These are phyloP conservation scores for Saprolegnia diclina DNA, from an alignment of 352 stramenopile genomes.

Conservation along the genomic window DNA sequence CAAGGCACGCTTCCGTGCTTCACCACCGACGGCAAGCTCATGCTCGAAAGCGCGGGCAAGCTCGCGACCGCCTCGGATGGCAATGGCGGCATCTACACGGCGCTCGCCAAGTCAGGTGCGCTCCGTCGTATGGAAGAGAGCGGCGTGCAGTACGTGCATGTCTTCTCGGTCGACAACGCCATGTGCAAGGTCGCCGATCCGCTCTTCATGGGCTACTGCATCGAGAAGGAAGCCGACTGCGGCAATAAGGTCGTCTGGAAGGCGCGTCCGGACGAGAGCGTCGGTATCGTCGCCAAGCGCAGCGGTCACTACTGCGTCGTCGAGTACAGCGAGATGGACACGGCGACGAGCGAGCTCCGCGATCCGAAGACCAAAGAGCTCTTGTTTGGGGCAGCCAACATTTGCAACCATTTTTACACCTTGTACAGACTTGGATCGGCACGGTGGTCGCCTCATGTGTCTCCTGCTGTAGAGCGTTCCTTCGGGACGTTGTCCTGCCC, in stretches of 20 bases:
- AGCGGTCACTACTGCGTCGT: constrained; percentile 88
- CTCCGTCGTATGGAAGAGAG: constrained; percentile 75
- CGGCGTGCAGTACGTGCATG: constrained; percentile 93
- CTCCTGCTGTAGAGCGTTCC: constrained; percentile 42
- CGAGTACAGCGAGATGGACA: constrained; percentile 97
- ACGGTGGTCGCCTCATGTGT: not conserved
- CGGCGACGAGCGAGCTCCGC: constrained; percentile 50
- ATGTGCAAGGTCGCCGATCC: constrained; percentile 95
- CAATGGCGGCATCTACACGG: constrained; percentile 96
- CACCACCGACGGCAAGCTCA: constrained; percentile 91
- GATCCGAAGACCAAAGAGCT: constrained; percentile 73
- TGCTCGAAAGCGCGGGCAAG: constrained; percentile 83
- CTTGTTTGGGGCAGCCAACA: constrained; percentile 94
- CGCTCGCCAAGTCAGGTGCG: constrained; percentile 85
- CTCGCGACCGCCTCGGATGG: constrained; percentile 94
- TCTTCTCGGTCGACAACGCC: constrained; percentile 98
- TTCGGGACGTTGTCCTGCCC: constrained; percentile 84
- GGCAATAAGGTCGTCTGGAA: constrained; percentile 98
- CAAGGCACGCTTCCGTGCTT: constrained; percentile 96
- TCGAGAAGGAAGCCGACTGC: constrained; percentile 89
- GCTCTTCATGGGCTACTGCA: constrained; percentile 95
- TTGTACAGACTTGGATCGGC: constrained; percentile 45
- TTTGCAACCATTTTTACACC: constrained; percentile 98
- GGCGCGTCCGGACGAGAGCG: constrained; percentile 86
- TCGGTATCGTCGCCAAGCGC: constrained; percentile 83